Conservation (phyloP, 2,329 filamentous ascomycete genomes). For the Apiospora phragmitis region DNA sequence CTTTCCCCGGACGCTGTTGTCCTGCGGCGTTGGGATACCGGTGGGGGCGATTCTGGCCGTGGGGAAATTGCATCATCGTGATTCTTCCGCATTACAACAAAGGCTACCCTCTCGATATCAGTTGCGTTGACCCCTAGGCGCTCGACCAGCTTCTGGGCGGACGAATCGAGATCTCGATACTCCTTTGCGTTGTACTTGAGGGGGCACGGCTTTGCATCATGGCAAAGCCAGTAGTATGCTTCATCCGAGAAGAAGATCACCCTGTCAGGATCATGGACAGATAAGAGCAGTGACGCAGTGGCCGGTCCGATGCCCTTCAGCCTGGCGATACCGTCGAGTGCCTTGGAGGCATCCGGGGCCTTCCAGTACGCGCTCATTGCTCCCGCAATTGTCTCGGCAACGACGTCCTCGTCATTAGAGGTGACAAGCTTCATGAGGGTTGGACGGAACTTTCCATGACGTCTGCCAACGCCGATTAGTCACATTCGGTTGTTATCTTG, state of each 20-base stretch:
- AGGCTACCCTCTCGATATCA: slow-evolving; percentile 71
- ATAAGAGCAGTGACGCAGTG: slow-evolving; percentile 73
- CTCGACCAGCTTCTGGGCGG: slow-evolving; percentile 42
- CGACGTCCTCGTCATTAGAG: slow-evolving; percentile 55
- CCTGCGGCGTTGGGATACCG: background rate
- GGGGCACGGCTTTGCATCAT: slow-evolving; percentile 45
- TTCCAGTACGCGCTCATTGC: slow-evolving; percentile 50
- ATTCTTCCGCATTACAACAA: slow-evolving; percentile 58
- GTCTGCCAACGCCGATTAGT: slow-evolving; percentile 34
- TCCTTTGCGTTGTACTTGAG: slow-evolving; percentile 73
- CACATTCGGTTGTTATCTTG: background rate
- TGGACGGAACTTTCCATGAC: slow-evolving; percentile 64
- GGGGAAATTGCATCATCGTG: background rate
- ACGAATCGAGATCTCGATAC: slow-evolving; percentile 57
- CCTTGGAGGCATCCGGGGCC: slow-evolving; percentile 36
- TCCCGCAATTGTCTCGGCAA: slow-evolving; percentile 49
- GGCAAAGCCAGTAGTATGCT: slow-evolving; percentile 70
- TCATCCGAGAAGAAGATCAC: slow-evolving; percentile 82
- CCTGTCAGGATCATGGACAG: slow-evolving; percentile 58
- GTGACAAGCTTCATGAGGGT: slow-evolving; percentile 60
- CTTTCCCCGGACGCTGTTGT: background rate
- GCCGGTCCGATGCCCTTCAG: slow-evolving; percentile 79
- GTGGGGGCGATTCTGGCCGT: background rate
- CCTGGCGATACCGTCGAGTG: slow-evolving; percentile 55
- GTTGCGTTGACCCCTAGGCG: slow-evolving; percentile 57